Base-by-base conservation (phyloP, 208 protist species). In the Polymyxa betae region DNA sequence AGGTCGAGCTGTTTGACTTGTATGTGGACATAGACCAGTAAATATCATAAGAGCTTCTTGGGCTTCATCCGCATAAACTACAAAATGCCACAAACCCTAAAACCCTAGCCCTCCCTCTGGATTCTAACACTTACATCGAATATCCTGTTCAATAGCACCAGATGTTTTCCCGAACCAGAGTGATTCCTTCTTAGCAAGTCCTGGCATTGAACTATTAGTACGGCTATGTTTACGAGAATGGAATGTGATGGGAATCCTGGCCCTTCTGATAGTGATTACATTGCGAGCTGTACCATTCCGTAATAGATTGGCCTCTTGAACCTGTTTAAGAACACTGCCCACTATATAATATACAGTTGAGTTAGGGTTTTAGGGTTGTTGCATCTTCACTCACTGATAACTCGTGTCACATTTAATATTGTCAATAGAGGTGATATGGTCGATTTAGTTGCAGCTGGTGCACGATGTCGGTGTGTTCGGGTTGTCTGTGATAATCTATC, bases 31-130 rank as follows among this genome's bases (percentile, higher is more conserved):
- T n/a, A 45, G 35, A 43, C 40, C 35, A 20, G 72, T 45, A 43
- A 82, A 82, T 5, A 82, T 82, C 12, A 12, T 40, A 20, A 82
- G 72, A 35, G 72, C 72, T 43, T 82, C 72, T n/a, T 82, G 16
- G n/a, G 72, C 72, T n/a, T 82, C 72, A 43, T 82, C 72, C 16
- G 72, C 72, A 82, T 82, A 82, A n/a, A 82, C 72, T 82, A 82
- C 5, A 82, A 43, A 82, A 20, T 82, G 5, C 35, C 12, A n/a
- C 72, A 43, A 82, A 24, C 49, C 12, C 49, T 60, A 60, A 60
- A 60, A 5, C 12, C 12, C 49, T 29, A 60, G 49, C 49, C 49
- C 12, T 5, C 24, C 12, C 49, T 60, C 24, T 60, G 49, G 24
- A 60, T 60, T 60, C n/a, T 5, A 12, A 5, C 5, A 20, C 5